phyloP scores from a whole-genome alignment of 2,329 filamentous ascomycete genomes.

The Colletotrichum simmondsii region DNA sequence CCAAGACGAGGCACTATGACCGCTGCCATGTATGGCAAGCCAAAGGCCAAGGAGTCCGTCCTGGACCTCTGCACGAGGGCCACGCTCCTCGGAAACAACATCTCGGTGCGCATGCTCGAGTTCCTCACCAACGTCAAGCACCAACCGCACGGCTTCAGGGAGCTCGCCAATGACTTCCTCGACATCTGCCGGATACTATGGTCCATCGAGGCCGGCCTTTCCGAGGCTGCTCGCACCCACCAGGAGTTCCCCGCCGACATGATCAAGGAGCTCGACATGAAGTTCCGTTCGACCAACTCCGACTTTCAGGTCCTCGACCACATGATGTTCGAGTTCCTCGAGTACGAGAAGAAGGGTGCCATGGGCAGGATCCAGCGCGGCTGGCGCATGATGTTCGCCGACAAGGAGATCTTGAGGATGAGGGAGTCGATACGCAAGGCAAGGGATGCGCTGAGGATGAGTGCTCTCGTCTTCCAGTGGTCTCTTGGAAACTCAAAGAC shows the following conservation, averaged over 20 bases:
- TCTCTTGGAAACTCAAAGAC: slow-evolving; percentile 68
- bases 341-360: slow-evolving; percentile 70
- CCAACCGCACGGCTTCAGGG: slow-evolving; percentile 65
- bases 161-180: slow-evolving; percentile 73
- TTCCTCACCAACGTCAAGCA: slow-evolving; percentile 68
- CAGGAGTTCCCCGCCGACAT: slow-evolving; percentile 70
- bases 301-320: slow-evolving; percentile 74
- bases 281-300: slow-evolving; percentile 68
- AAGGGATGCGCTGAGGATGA: slow-evolving; percentile 71
- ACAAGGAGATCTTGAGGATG: slow-evolving; percentile 71
- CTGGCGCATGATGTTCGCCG: slow-evolving; percentile 72
- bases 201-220: slow-evolving; percentile 74
- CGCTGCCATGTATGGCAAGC: slow-evolving; percentile 10
- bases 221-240: slow-evolving; percentile 60
- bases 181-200: slow-evolving; percentile 74
- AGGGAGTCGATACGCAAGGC: slow-evolving; percentile 66
- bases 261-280: slow-evolving; percentile 71
- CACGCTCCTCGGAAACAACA: slow-evolving; percentile 70
- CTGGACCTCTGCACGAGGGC: slow-evolving; percentile 67
- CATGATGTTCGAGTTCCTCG: slow-evolving; percentile 69
- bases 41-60: slow-evolving; percentile 42
- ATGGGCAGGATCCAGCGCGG: slow-evolving; percentile 70
- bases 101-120: slow-evolving; percentile 73
- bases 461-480: slow-evolving; percentile 74
- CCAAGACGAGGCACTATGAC: slow-evolving; percentile 12